These are phyloP conservation scores for Trichoderma virens DNA, from an alignment of 495 filamentous ascomycete species.

Conservation along the genomic window DNA sequence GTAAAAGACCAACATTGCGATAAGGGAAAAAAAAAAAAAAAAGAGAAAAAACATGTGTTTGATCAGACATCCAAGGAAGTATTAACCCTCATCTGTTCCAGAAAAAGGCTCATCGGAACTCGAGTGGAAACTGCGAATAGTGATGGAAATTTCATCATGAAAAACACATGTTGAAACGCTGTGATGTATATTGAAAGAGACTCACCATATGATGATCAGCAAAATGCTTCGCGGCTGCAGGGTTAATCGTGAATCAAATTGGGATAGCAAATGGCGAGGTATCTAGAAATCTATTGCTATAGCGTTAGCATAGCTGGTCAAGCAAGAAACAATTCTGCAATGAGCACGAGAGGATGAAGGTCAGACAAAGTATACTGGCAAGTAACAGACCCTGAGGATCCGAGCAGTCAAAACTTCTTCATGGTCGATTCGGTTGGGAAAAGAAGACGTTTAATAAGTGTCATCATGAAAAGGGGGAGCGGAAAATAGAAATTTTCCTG, in stretches of 20 bases:
- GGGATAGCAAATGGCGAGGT: neutral
- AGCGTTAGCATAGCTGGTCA: constrained; percentile 1
- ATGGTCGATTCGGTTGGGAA: constrained; percentile 91
- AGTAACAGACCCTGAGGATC: constrained; percentile 80
- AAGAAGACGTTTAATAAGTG: constrained; percentile 76
- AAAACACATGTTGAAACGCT: constrained; percentile 17
- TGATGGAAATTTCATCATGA: constrained; percentile 47
- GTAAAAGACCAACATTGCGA: too few relatives aligned
- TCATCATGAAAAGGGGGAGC: constrained; percentile 62
- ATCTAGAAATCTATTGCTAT: neutral
- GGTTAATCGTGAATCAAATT: neutral
- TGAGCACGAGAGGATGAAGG: neutral
- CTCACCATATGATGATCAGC: constrained; percentile 18
- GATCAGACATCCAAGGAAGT: constrained; percentile 64
- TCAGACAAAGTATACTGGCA: constrained; percentile 98
- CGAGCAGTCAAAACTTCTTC: constrained; percentile 71
- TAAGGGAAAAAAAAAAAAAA: constrained; percentile 22
- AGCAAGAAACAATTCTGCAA: constrained; percentile 2
- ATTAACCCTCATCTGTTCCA: constrained; percentile 46
- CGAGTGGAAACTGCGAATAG: constrained; percentile 66
- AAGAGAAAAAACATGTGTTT: constrained; percentile 24
- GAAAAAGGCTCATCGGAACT: constrained; percentile 51
- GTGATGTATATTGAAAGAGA: constrained; percentile 9
- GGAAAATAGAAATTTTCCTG: constrained; percentile 18
- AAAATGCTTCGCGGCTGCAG: neutral